phyloP scores from a whole-genome alignment of 2,329 filamentous ascomycete genomes.

The Venturia oleaginea region DNA sequence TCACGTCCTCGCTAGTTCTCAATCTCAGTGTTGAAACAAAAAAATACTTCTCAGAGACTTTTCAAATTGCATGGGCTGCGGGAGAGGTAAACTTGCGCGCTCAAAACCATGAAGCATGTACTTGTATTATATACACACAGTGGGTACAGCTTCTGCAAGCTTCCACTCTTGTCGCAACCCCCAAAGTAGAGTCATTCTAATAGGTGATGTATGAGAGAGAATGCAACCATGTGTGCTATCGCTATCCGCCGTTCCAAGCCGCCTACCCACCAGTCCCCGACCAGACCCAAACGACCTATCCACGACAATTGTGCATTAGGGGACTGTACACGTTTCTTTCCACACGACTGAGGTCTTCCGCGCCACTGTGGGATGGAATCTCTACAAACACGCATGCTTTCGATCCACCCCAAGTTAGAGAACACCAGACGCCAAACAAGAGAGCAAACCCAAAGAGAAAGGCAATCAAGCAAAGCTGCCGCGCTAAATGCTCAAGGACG shows the following conservation, averaged over 20 bases:
- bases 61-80: too few relatives aligned
- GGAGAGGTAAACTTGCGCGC: background rate
- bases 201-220: background rate
- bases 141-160: background rate
- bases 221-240: background rate
- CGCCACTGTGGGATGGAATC: background rate
- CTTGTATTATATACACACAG: background rate
- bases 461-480: background rate
- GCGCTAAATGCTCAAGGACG: background rate
- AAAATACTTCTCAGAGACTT: too few relatives aligned
- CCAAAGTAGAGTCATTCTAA: background rate
- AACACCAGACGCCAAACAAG: background rate
- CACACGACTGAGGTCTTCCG: background rate
- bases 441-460: conserved; percentile 3
- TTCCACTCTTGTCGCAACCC: background rate
- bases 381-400: background rate
- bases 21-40: too few relatives aligned
- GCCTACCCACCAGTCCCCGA: background rate
- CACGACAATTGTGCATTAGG: background rate
- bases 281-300: background rate
- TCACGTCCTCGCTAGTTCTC: too few relatives aligned
- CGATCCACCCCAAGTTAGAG: background rate
- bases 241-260: background rate
- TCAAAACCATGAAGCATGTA: background rate
- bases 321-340: background rate